phyloP scores from a whole-genome alignment of 805 yeast genomes.

The Vanderwaltozyma polyspora region DNA sequence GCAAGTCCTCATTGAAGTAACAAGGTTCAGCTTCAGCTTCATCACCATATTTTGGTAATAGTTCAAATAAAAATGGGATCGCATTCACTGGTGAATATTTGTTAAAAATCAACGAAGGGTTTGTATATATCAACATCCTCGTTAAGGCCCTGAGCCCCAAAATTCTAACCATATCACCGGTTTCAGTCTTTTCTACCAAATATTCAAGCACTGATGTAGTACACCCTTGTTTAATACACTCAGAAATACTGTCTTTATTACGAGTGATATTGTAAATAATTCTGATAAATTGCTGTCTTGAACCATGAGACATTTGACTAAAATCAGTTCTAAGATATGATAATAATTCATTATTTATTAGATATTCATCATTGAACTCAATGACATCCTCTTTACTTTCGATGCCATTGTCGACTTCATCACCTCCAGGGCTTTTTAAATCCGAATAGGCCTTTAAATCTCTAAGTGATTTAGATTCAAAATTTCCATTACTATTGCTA shows the following conservation, averaged over 20 bases:
- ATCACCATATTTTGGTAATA: conserved; percentile 13
- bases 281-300: conserved; percentile 25
- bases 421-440: conserved; percentile 15
- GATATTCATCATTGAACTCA: conserved; percentile 11
- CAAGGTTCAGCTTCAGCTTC: conserved; percentile 1
- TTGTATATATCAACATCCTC: conserved; percentile 32
- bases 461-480: conserved; percentile 15
- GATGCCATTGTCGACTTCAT: conserved; percentile 6
- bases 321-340: conserved; percentile 11
- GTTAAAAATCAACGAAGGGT: conserved; percentile 36
- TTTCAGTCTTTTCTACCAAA: conserved; percentile 15
- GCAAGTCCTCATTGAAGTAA: conserved; percentile 9
- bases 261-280: conserved; percentile 25
- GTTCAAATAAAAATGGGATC: conserved; percentile 36
- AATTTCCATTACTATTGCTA: conserved; percentile 2
- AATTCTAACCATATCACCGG: conserved; percentile 17
- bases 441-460: conserved; percentile 26
- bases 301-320: conserved; percentile 11
- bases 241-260: conserved; percentile 12
- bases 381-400: conserved; percentile 11
- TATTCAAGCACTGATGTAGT: conserved; percentile 31
- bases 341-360: conserved; percentile 14
- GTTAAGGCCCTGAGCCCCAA: conserved; percentile 35
- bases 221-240: conserved; percentile 38
- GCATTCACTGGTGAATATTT: conserved; percentile 33